phyloP scores from a whole-genome alignment of 768 basidiomycete genomes.

The Lanmaoa rubissima region DNA sequence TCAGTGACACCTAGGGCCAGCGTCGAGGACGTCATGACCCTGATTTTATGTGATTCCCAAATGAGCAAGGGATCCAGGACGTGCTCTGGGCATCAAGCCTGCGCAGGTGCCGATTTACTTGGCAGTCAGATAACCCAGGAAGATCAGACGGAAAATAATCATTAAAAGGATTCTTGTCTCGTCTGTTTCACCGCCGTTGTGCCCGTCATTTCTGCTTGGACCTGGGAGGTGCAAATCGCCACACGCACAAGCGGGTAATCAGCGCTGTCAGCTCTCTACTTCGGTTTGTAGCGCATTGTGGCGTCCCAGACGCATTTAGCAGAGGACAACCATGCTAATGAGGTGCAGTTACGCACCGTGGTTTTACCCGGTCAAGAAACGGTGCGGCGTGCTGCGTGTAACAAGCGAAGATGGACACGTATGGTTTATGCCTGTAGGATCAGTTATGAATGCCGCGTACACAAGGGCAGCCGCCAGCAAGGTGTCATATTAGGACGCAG shows the following conservation, averaged over 20 bases:
- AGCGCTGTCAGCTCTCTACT: background rate
- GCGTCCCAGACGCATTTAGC: slow-evolving; percentile 9
- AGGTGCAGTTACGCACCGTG: slow-evolving; percentile 16
- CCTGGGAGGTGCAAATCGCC: slow-evolving; percentile 7
- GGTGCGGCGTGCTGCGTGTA: slow-evolving; percentile 15
- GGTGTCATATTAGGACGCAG: slow-evolving; percentile 7
- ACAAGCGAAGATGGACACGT: slow-evolving; percentile 19
- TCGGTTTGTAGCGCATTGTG: slow-evolving; percentile 10
- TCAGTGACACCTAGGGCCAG: background rate
- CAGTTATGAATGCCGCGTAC: slow-evolving; percentile 23
- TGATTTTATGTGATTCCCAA: slow-evolving; percentile 16
- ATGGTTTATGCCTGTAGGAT: slow-evolving; percentile 14
- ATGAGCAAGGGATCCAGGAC: slow-evolving; percentile 5
- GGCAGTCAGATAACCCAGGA: slow-evolving; percentile 4
- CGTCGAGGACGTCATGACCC: slow-evolving; percentile 28
- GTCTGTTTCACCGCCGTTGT: slow-evolving; percentile 7
- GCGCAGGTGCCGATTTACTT: slow-evolving; percentile 7
- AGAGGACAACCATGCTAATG: slow-evolving; percentile 2
- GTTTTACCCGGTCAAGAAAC: slow-evolving; percentile 9
- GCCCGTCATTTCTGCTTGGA: slow-evolving; percentile 8
- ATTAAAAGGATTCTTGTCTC: slow-evolving; percentile 5
- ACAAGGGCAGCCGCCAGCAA: slow-evolving; percentile 15
- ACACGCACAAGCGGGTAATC: slow-evolving; percentile 12
- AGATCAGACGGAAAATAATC: slow-evolving; percentile 1
- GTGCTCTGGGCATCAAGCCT: slow-evolving; percentile 3